phyloP scores from a whole-genome alignment of 768 basidiomycete genomes.

The Hysterangium stoloniferum region DNA sequence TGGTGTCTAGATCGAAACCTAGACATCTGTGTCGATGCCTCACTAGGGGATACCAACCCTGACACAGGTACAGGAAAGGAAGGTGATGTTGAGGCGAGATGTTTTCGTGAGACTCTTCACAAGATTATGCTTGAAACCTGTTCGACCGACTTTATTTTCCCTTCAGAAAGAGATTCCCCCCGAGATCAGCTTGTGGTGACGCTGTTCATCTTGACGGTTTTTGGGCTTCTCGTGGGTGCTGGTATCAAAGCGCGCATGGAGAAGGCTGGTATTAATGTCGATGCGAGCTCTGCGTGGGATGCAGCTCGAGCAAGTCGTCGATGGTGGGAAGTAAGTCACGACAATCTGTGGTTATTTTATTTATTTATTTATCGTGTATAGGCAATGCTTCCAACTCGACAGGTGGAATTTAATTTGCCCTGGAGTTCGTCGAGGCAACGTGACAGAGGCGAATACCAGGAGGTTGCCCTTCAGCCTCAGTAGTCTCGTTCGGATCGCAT shows the following conservation, averaged over 20 bases:
- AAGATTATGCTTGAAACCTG: constrained; percentile 11
- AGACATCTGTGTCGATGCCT: constrained; percentile 71
- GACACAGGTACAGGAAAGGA: constrained; percentile 93
- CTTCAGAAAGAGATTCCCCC: constrained; percentile 87
- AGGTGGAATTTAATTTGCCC: constrained; percentile 43
- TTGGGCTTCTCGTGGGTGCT: constrained; percentile 77
- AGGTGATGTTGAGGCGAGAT: constrained; percentile 91
- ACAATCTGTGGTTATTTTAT: constrained; percentile 11
- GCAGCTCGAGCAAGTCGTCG: constrained; percentile 36
- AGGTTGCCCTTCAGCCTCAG: too few species aligned
- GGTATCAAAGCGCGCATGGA: constrained; percentile 78
- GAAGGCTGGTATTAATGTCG: constrained; percentile 56
- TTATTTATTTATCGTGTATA: constrained; percentile 21
- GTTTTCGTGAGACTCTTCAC: constrained; percentile 68
- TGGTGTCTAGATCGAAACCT: constrained; percentile 94
- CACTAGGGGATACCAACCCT: constrained; percentile 79
- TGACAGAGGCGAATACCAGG: constrained; percentile 38
- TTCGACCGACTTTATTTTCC: constrained; percentile 14
- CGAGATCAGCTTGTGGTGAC: constrained; percentile 91
- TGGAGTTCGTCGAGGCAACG: constrained; percentile 19
- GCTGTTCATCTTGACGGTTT: constrained; percentile 79
- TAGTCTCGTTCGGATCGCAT: not conserved
- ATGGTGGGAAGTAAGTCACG: constrained; percentile 72
- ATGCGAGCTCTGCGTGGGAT: constrained; percentile 51
- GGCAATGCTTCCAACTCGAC: constrained; percentile 51